Percentiles rank a stretch among this genome's conserved stretches.
These are phyloP conservation scores for Coemansia sp. DNA, from an alignment of 192 early-diverging fungal genomes.

Conservation along the genomic window DNA sequence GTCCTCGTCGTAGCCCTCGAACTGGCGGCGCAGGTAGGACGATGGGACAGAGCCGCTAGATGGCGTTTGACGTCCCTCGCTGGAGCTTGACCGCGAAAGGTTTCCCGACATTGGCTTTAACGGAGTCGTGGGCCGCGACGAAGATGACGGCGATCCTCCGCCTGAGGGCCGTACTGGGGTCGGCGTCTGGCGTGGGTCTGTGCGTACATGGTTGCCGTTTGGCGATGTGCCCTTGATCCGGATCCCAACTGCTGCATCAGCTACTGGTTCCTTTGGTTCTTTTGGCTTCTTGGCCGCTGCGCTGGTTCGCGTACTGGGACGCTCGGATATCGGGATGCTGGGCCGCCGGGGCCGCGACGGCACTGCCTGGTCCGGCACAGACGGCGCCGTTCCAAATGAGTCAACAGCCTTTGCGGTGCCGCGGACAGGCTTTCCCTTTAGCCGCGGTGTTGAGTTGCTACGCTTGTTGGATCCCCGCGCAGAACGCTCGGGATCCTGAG, in stretches of 20 bases:
- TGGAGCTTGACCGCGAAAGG: slow-evolving; percentile 41
- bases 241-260: slow-evolving; percentile 18
- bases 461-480: not conserved
- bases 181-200: slow-evolving; percentile 7
- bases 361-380: slow-evolving; percentile 7
- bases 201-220: not conserved
- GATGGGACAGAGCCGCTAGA: slow-evolving; percentile 3
- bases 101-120: slow-evolving; percentile 14
- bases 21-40: slow-evolving; percentile 40
- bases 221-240: slow-evolving; percentile 35
- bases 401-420: slow-evolving; percentile 19
- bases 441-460: not conserved
- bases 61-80: slow-evolving; percentile 18
- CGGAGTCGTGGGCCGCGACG: slow-evolving; percentile 25
- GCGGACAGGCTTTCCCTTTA: slow-evolving; percentile 31
- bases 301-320: not conserved
- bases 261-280: not conserved
- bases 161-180: not conserved
- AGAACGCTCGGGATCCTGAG: not conserved
- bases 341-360: slow-evolving; percentile 16
- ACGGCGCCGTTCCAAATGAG: slow-evolving; percentile 1
- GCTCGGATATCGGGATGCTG: slow-evolving; percentile 15
- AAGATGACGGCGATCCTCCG: slow-evolving; percentile 1
- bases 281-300: slow-evolving; percentile 1
- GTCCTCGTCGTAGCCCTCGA: slow-evolving; percentile 49